Conservation (phyloP, 768 basidiomycete genomes). For the Lactifluus subvellereus region DNA sequence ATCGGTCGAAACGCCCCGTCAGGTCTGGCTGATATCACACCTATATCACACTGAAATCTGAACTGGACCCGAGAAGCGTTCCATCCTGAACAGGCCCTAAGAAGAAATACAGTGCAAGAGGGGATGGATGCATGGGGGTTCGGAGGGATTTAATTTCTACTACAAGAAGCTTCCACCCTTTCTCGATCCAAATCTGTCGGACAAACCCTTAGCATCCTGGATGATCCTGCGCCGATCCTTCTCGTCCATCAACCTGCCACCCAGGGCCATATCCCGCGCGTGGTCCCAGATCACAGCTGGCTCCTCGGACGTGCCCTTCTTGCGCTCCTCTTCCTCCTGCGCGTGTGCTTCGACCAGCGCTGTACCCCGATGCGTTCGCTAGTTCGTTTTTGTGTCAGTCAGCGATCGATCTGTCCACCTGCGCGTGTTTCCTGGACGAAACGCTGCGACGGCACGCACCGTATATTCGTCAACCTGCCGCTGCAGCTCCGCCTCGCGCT, state of each 20-base stretch:
- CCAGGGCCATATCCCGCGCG: constrained; percentile 79
- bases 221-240: constrained; percentile 70
- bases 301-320: constrained; percentile 44
- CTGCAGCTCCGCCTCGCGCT: constrained; percentile 62
- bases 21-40: too few relatives aligned
- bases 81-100: too few relatives aligned
- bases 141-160: constrained; percentile 5
- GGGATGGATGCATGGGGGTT: neutral
- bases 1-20: too few relatives aligned
- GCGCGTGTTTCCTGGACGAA: neutral
- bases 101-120: too few relatives aligned
- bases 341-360: constrained; percentile 36
- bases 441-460: constrained; percentile 37
- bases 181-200: constrained; percentile 76
- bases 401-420: too few relatives aligned
- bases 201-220: constrained; percentile 72
- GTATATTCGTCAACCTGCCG: constrained; percentile 76
- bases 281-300: constrained; percentile 85
- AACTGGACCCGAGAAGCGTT: too few relatives aligned
- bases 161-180: constrained; percentile 60
- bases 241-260: constrained; percentile 88
- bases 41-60: too few relatives aligned
- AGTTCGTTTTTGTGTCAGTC: neutral
- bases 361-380: constrained; percentile 30
- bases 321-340: constrained; percentile 39